phyloP scores from a whole-genome alignment of 805 yeast genomes.

The Blastobotrys chiropterorum region DNA sequence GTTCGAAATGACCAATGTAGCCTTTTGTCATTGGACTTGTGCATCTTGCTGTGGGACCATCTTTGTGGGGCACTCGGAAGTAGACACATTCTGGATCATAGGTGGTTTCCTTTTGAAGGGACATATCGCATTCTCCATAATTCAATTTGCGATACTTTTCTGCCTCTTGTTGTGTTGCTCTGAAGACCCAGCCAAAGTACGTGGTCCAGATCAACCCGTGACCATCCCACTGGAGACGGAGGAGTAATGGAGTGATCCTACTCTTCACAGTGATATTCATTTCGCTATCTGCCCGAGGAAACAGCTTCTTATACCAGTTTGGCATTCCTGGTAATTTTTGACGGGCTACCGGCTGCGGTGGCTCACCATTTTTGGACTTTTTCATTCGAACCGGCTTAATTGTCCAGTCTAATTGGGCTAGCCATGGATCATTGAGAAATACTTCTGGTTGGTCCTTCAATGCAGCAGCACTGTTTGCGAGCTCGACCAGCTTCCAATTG shows the following conservation, averaged over 20 bases:
- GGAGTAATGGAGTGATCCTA: conserved; percentile 66
- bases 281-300: conserved; percentile 34
- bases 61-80: conserved; percentile 84
- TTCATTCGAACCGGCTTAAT: conserved; percentile 52
- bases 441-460: conserved; percentile 35
- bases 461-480: conserved; percentile 55
- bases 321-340: conserved; percentile 89
- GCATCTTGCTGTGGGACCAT: conserved; percentile 69
- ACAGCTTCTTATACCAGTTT: conserved; percentile 75
- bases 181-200: conserved; percentile 82
- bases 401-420: conserved; percentile 84
- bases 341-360: conserved; percentile 39
- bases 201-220: conserved; percentile 79
- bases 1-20: conserved; percentile 65
- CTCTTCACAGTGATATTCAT: conserved; percentile 65
- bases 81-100: conserved; percentile 30
- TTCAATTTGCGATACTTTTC: conserved; percentile 33
- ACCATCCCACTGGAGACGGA: conserved; percentile 79
- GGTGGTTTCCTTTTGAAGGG: conserved; percentile 17
- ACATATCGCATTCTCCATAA: conserved; percentile 26
- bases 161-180: conserved; percentile 35
- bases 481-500: conserved; percentile 46
- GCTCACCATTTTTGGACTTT: conserved; percentile 57
- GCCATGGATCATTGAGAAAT: conserved; percentile 73
- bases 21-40: conserved; percentile 73